Conservation (phyloP, 306 rosid genomes). For the Coriaria nepalensis region DNA sequence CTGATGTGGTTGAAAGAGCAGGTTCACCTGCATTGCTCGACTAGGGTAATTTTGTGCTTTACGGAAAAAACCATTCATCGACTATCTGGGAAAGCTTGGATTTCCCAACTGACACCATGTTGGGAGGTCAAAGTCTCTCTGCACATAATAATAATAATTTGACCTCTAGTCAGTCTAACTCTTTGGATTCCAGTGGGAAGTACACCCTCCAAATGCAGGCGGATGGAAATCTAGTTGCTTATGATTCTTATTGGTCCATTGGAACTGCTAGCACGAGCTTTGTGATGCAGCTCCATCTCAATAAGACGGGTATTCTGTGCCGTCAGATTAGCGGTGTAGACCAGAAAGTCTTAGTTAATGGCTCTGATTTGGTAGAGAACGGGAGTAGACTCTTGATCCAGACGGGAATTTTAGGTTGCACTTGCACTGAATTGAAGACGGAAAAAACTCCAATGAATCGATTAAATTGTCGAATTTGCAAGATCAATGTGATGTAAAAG, state of each 20-base stretch:
- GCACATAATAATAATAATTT: neutral
- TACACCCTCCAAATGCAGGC: slow-evolving; percentile 6
- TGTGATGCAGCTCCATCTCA: neutral
- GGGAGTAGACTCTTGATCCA: neutral
- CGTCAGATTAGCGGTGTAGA: rapidly evolving
- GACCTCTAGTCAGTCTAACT: slow-evolving; percentile 4
- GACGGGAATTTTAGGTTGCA: slow-evolving; percentile 10
- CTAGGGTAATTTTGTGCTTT: slow-evolving; percentile 13
- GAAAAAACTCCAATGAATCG: neutral
- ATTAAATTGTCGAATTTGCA: neutral
- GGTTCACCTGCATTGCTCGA: slow-evolving; percentile 12
- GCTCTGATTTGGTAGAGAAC: neutral
- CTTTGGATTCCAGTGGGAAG: slow-evolving; percentile 2
- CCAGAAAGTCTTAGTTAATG: neutral
- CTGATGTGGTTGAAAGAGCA: neutral
- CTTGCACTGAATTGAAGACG: neutral
- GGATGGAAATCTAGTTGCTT: slow-evolving; percentile 11
- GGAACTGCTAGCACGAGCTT: rapidly evolving
- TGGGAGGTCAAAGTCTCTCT: slow-evolving; percentile 5
- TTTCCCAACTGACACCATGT: slow-evolving; percentile 8
- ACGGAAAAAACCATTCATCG: neutral
- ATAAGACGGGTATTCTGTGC: neutral
- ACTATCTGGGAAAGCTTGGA: slow-evolving; percentile 11
- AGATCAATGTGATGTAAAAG: slow-evolving; percentile 3
- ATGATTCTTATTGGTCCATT: slow-evolving; percentile 8